Base-by-base conservation (phyloP, 768 basidiomycete species). In the Podaxis carcinomalis region DNA sequence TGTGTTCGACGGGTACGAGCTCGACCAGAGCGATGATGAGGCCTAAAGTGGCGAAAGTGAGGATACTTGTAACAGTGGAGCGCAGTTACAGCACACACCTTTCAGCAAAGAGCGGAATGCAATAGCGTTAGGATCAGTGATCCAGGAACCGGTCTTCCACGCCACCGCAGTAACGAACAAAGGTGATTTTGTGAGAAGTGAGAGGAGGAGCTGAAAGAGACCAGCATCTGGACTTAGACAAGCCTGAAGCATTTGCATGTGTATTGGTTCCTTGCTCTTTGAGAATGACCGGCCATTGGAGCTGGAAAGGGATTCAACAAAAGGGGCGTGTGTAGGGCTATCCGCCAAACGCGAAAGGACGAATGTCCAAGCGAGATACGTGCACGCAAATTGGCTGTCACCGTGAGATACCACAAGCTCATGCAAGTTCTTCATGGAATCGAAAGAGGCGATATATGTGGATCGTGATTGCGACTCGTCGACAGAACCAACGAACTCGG, bases 291-390 rank as follows among this genome's bases (percentile, higher is more conserved):
- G 76, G 69, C 73, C 14, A 70, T 60, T 44, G 77, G 72, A 21
- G 81, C 75, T 46, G 83, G 72, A 50, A 86, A 74, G 40, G 76
- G 74, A 36, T 84, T 78, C 69, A 70, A 19, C 87, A 85, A 36
- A 87, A 70, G 61, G 83, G 80, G 64, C 80, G 77, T 67, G 78
- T 65, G 51, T 81, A n/a, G 66, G 57, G 0, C 79, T 82, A 55
- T 79, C 77, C 11, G 75, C 68, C 19, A 77, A 70, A n/a, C 86
- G 81, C 10, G 87, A 87, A 3, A 96, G 81, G 1, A 95, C 83
- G 68, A 87, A 92, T 0, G 93, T 80, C 95, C 95, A 98, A 0
- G 87, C 87, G 5, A 95, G 77, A 66, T 90, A 89, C 3, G 88
- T 80, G 64, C 87, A 86, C 0, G 84, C 79, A 67, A 86, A 86